Base-by-base conservation (phyloP, 139 green algal genomes). In the Chlamydomonas incerta region DNA sequence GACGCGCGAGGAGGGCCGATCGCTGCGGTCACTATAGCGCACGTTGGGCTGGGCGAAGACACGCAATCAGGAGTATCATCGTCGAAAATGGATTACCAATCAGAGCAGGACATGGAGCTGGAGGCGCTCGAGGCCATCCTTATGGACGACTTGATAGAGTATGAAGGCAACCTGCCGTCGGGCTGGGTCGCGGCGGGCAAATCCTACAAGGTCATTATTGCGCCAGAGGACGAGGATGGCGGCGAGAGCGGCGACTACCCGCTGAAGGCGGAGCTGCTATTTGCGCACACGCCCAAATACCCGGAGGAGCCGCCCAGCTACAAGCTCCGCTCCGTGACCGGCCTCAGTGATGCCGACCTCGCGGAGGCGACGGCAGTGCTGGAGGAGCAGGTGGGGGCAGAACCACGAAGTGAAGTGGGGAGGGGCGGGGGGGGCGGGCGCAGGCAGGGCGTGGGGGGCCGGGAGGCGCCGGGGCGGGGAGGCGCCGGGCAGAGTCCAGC, bases 261-360 rank as follows among this genome's bases (percentile, higher is more conserved):
- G 31, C 74, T 93, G 17, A 70, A 90, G 63, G 72, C 88, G 52
- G 88, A 94, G 86, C 88, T 94, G 57, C 74, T 94, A 23, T 93
- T 92, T 63, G 91, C 89, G 2, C 91, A 96, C 87, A 95, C 90
- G 29, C 68, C 85, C 0, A 88, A 66, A 2, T 96, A 96, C 81
- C 93, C 93, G 0, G 93, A 96, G 58, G 90, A 93, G 72, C 46
- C 88, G 0, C 93, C 93, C 34, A 89, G 83, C 82, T 33, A 95
- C 23, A 84, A 88, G 77, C 68, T 95, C n/a, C 82, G 93, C 71
- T 94, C 90, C 60, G 83, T 95, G 62, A 87, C 89, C 5, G 94
- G 94, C 28, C 87, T 98, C 8, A 93, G 80, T 66, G 92, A 96
- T 28, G 89, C 88, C 0, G 94, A 98, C 52, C 80, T 98, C 10